A percentile compares a stretch with the other conserved stretches of the same genome.
phyloP scores from a whole-genome alignment of 2,329 filamentous ascomycete genomes.

The Achaetomium macrosporum region DNA sequence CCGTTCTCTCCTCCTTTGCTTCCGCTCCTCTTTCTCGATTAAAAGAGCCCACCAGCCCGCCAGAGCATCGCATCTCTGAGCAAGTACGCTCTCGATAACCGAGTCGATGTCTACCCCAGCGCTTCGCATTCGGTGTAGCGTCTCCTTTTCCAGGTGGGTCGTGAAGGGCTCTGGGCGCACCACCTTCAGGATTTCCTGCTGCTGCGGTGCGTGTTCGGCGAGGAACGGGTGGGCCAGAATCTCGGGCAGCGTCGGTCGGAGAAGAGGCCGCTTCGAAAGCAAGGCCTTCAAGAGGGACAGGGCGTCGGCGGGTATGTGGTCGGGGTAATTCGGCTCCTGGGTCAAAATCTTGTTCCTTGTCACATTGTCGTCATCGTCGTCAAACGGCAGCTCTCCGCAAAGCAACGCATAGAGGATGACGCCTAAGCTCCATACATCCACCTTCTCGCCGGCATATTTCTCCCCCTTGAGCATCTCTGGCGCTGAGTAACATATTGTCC shows the following conservation, averaged over 20 bases:
- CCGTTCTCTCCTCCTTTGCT: constrained; percentile 70
- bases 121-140: constrained; percentile 83
- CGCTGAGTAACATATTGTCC: constrained; percentile 94
- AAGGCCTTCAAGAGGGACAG: constrained; percentile 69
- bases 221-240: constrained; percentile 86
- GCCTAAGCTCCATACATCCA: constrained; percentile 90
- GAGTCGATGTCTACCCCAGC: constrained; percentile 91
- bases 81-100: constrained; percentile 88
- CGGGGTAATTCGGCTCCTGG: constrained; percentile 79
- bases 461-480: constrained; percentile 98
- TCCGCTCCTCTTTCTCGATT: constrained; percentile 89
- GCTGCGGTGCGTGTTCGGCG: constrained; percentile 75
- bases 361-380: constrained; percentile 86
- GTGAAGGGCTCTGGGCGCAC: constrained; percentile 77
- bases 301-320: constrained; percentile 71
- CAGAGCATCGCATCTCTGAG: constrained; percentile 82
- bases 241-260: constrained; percentile 75
- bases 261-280: constrained; percentile 83
- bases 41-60: constrained; percentile 95
- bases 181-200: constrained; percentile 82
- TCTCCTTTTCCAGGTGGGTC: constrained; percentile 82
- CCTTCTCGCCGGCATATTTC: constrained; percentile 96
- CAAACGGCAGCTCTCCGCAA: constrained; percentile 84
- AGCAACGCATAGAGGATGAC: constrained; percentile 79
- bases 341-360: constrained; percentile 81